Evolutionary conservation across 176 grass and related monocot species (phyloP), one percentile per base, ranked within the genome.

Genomic region (Elaeis guineensis): DNA sequence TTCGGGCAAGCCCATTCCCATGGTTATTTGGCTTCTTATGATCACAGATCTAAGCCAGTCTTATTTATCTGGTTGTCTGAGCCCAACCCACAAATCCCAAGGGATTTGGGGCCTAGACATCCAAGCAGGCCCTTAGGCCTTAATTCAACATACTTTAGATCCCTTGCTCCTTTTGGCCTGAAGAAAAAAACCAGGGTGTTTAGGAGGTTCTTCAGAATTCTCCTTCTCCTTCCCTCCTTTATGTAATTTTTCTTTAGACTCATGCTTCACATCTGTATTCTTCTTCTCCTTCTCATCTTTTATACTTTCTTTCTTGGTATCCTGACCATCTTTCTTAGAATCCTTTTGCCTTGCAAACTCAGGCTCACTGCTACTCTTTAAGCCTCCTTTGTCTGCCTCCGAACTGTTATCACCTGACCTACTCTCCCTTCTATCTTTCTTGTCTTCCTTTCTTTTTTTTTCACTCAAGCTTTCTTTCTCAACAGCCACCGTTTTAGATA

Each of bases 181-280:
- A 55, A 99, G 76, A 67, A 99, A 83, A 72, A 99, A 89, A 65
- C 94, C 94, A 76, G 88, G 84, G 71, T 99, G 75, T 64, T 78
- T 99, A 0, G 94, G 94, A 35, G 79, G 82, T 55, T 93, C 88
- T n/a, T 92, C 79, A 61, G 63, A 66, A 59, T 80, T 85, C 25
- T 62, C 77, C 57, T 77, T 93, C 64, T 93, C 85, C 69, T 83
- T 89, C 16, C 15, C 49, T 8, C 89, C 87, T 72, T 58, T 81
- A 11, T 60, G 66, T 44, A 69, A 53, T 55, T 84, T 90, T 58
- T 77, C 72, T 48, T 77, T 83, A 8, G 72, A 50, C 58, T 95
- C 91, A 64, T 55, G 55, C 73, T 72, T 84, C 26, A 57, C 35
- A 62, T 85, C 80, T 72, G 55, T 86, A 57, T 73, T 75, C 29